phyloP scores from a whole-genome alignment of 1,284 basidiomycete species.

The Naganishia liquefaciens region DNA sequence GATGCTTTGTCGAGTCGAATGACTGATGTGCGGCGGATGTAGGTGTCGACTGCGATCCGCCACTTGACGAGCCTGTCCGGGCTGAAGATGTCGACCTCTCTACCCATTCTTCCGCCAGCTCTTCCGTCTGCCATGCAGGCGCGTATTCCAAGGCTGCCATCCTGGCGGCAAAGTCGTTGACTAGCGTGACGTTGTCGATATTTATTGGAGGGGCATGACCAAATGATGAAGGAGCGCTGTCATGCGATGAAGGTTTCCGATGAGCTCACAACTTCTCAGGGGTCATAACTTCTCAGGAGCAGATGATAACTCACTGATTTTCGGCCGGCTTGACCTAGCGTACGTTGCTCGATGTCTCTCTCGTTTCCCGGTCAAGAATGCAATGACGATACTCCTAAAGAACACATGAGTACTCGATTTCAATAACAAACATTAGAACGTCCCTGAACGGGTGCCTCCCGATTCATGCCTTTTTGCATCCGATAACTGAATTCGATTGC shows the following conservation, averaged over 20 bases:
- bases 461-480: not conserved
- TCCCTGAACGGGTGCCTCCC: slow-evolving; percentile 17
- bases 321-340: too few species aligned
- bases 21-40: slow-evolving; percentile 56
- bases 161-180: not conserved
- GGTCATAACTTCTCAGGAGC: too few species aligned
- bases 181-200: not conserved
- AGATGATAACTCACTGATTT: too few species aligned
- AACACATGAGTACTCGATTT: not conserved
- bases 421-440: slow-evolving; percentile 27
- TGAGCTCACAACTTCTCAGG: too few species aligned
- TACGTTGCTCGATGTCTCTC: too few species aligned
- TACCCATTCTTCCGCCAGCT: slow-evolving; percentile 75
- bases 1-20: slow-evolving; percentile 43
- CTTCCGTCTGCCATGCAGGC: slow-evolving; percentile 75
- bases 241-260: too few species aligned
- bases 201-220: not conserved
- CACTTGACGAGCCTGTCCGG: slow-evolving; percentile 55
- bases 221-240: too few species aligned
- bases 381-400: too few species aligned
- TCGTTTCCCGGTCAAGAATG: too few species aligned
- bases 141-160: slow-evolving; percentile 35
- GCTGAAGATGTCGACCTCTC: slow-evolving; percentile 55
- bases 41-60: slow-evolving; percentile 65
- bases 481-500: not conserved